These are phyloP conservation scores for Penicillium paneum DNA, from an alignment of 2,329 filamentous ascomycete species.

Conservation along the genomic window DNA sequence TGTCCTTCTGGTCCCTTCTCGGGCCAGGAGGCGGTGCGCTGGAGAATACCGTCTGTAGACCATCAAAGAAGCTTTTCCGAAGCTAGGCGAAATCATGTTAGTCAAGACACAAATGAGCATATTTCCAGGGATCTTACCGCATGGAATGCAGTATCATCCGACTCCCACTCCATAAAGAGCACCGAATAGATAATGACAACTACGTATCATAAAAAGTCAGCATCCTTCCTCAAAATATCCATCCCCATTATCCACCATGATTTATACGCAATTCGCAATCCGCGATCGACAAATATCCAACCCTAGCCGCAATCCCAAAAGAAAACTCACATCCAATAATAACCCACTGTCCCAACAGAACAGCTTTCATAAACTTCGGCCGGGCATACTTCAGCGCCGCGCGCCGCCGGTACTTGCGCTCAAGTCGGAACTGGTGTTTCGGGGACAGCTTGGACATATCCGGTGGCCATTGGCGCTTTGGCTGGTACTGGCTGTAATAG, in stretches of 20 bases:
- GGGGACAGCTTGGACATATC: slow-evolving; percentile 60
- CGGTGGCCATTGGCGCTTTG: slow-evolving; percentile 63
- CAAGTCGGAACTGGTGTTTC: slow-evolving; percentile 67
- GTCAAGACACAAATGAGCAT: neutral
- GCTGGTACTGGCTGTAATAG: slow-evolving; percentile 56
- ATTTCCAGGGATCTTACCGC: slow-evolving; percentile 30
- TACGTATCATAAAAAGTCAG: slow-evolving; percentile 22
- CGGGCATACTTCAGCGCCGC: slow-evolving; percentile 59
- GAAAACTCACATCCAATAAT: slow-evolving; percentile 49
- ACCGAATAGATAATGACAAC: slow-evolving; percentile 44
- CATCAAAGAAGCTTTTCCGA: slow-evolving; percentile 34
- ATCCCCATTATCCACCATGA: neutral
- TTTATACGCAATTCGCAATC: neutral
- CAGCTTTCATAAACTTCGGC: slow-evolving; percentile 57
- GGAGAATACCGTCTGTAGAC: slow-evolving; percentile 33
- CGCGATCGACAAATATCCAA: neutral
- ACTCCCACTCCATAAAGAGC: slow-evolving; percentile 47
- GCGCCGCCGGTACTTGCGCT: slow-evolving; percentile 62
- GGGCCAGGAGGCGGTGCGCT: slow-evolving; percentile 31
- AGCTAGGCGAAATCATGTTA: slow-evolving; percentile 23
- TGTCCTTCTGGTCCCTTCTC: slow-evolving; percentile 20
- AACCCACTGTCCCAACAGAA: slow-evolving; percentile 57
- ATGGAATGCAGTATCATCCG: slow-evolving; percentile 41
- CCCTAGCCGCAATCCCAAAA: neutral
- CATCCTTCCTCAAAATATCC: neutral